Base-by-base conservation (phyloP, 1,284 basidiomycete genomes). In the Melampsora americana region DNA sequence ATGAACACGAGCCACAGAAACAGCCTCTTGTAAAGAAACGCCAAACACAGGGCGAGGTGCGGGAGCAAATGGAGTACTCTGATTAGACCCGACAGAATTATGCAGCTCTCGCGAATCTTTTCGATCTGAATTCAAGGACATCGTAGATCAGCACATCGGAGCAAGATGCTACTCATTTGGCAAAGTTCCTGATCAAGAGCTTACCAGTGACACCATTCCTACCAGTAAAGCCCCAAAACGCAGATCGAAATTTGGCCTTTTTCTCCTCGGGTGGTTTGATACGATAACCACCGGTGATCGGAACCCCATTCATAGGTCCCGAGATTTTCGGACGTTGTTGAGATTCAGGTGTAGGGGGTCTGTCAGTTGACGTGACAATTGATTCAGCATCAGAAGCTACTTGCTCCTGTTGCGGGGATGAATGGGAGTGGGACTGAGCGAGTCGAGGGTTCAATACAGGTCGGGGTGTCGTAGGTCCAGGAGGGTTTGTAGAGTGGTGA, bases 271-370 rank as follows among this genome's bases (percentile, higher is more conserved):
- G 77, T 18, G 79, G 79, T 66, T 84, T 84, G 77, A 95, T 95
- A 83, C 93, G 93, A 86, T 90, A 93, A 0, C 93, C 93, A 62
- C 88, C 87, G 9, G 92, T 92, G 50, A 96, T 92, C 42, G 90
- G 91, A 14, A 88, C 88, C 16, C 92, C 93, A 78, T 90, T 90
- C 83, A 94, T 86, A 44, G 93, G 93, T 0, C 88, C 91, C n/a
- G 92, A 93, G 75, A 95, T 95, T 83, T 93, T 92, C 61, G 89
- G 87, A 82, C 86, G 85, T 46, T 79, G 78, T 30, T 68, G 69
- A 53, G 77, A 78, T 35, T 76, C 64, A 81, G 81, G 46, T 85
- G 79, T 77, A 84, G 81, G 79, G 86, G 86, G 77, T 89, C 88
- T 20, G 89, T 89, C 16, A 89, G 88, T 70, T n/a, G 70, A 59